Conservation (phyloP, 2,329 filamentous ascomycete genomes). For the Neofusicoccum cordaticola region DNA sequence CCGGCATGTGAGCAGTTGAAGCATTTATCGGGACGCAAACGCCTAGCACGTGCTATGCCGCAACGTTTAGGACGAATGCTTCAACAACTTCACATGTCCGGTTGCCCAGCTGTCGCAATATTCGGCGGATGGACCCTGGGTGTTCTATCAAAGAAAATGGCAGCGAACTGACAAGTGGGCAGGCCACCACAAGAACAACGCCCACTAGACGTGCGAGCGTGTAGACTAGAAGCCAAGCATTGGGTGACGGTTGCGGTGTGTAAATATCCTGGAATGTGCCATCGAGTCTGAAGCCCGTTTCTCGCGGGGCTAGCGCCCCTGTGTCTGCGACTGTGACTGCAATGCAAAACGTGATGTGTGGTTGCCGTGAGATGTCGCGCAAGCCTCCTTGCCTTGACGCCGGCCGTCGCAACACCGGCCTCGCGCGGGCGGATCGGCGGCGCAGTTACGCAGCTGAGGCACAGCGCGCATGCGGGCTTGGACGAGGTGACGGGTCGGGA, state of each 20-base stretch:
- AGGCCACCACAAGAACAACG: constrained; percentile 99
- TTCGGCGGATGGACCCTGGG: too few relatives aligned
- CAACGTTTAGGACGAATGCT: too few relatives aligned
- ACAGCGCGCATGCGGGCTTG: constrained; percentile 9
- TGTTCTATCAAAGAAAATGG: constrained; percentile 7
- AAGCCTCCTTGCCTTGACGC: constrained; percentile 11
- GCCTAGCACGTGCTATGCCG: too few relatives aligned
- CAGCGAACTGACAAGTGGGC: constrained; percentile 17
- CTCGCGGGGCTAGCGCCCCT: not conserved
- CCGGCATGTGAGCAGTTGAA: too few relatives aligned
- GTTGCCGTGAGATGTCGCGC: not conserved
- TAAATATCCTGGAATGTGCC: constrained; percentile 17
- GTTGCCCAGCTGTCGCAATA: too few relatives aligned
- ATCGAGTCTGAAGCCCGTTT: constrained; percentile 11
- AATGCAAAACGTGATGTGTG: constrained; percentile 4
- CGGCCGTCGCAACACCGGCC: constrained; percentile 3
- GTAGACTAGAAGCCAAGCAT: constrained; percentile 10
- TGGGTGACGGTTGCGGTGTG: constrained; percentile 9
- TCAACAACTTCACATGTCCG: too few relatives aligned
- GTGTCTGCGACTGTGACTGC: not conserved
- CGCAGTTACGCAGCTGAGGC: constrained; percentile 5
- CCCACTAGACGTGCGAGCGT: constrained; percentile 63
- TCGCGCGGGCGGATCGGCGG: constrained; percentile 10
- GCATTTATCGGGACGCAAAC: too few relatives aligned
- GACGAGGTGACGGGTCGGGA: not conserved